Base-by-base conservation (phyloP, 129 eudicot genomes). In the Erigeron canadensis region DNA sequence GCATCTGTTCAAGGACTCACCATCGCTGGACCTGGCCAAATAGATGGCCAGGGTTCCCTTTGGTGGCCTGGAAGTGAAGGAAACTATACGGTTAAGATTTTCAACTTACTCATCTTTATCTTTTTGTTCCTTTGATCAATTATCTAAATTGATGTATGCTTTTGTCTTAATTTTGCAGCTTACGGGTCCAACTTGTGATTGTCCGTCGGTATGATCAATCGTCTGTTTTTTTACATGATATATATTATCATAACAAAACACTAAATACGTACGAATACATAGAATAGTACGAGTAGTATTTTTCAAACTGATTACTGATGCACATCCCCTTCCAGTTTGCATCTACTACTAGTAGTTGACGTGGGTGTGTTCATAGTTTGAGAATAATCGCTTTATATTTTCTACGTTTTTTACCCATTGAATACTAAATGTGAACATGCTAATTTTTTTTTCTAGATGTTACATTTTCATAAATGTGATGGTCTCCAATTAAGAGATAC, bases 1-100 rank as follows among this genome's bases (percentile, higher is more conserved):
- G 13, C 67, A 15, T 11, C 5, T 5, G 67, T 63, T 4, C 5
- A 63, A 1, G 7, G 48, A 16, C 67, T 63, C 28, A 63, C 67
- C 48, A 39, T 63, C 7, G 13, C 38, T 0, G 67, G 67, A 8
- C 67, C 67, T 39, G 67, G 67, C 48, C 45, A 63, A 63, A 37
- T 63, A 3, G 67, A 63, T 10, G 67, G 67, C 2, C 67, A 63
- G 13, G 67, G 67, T 41, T 17, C 47, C 13, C 1, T 15, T 0
- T 63, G 67, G 67, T 63, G 67, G 67, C 4, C 6, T 9, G 54
- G n/a, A 21, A 34, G 11, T 8, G 39, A 4, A 55, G 0, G 61
- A 10, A 28, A 23, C 39, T 10, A 40, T 2, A 1, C 38, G 67
- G 67, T 39, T 38, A 37, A 40, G 19, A 12, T 23, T 58, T 23